Base-by-base conservation (phyloP, 192 early-diverging fungal genomes). In the Haplosporangium gracile region DNA sequence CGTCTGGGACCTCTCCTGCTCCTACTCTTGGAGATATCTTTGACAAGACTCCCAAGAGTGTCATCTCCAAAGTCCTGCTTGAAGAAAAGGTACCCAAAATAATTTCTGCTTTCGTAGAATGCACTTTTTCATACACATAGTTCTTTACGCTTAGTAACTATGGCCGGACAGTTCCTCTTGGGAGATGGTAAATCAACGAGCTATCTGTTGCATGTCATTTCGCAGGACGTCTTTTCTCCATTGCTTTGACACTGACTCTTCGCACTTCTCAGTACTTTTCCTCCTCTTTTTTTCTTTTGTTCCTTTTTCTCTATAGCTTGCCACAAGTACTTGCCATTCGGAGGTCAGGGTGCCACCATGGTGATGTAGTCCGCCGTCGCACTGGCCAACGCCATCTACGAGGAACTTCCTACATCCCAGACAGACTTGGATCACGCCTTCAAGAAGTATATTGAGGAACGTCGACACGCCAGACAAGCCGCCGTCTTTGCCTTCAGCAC, bases 21-120 rank as follows among this genome's bases (percentile, higher is more conserved):
- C 72, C 2, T 83, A 83, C 71, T 8, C 29, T 83, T 10, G 82
- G 82, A 11, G 82, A 83, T 36, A 57, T 83, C 39, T 70, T 83
- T 43, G 82, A 78, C 34, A 43, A 40, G 20, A 83, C 82, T 1
- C 72, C 76, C 0, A 36, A 72, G 36, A 47, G 65, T 11, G 34
- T 32, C 22, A 78, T 78, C 5, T 74, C 82, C 1, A 83, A 83
- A 22, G 76, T 83, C 71, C 70, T 83, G 51, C 49, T 83, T 1
- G 82, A 78, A 40, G 82, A 83, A 38, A 83, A n/a, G 76, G 81
- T 82, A 73, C 40, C 7, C 40, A 40, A 40, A 40, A 40, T 40
- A 7, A 7, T 40, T 40, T 40, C 40, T n/a, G 40, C 40, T 40
- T 7, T 40, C 40, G 2, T 40, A n/a, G n/a, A n/a, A n/a, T n/a